Conservation (phyloP, 257 asterid genomes). For the Scutellaria minor region DNA sequence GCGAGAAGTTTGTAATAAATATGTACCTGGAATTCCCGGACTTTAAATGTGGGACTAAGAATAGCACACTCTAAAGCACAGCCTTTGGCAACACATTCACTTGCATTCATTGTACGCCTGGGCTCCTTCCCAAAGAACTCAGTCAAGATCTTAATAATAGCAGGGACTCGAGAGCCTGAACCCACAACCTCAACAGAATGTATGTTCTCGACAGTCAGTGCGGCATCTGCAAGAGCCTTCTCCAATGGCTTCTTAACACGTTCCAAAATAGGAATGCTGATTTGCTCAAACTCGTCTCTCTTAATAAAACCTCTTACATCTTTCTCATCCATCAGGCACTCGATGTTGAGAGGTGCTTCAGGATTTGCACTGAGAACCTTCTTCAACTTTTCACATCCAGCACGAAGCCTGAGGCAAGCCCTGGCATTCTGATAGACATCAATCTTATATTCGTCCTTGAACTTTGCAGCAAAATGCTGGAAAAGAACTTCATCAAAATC, state of each 20-base stretch:
- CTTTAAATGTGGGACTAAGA: constrained; percentile 85
- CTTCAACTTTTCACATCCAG: constrained; percentile 79
- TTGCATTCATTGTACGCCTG: constrained; percentile 91
- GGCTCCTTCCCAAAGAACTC: constrained; percentile 89
- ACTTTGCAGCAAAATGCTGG: constrained; percentile 83
- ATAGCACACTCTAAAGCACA: constrained; percentile 79
- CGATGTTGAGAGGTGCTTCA: constrained; percentile 82
- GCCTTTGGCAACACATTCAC: constrained; percentile 92
- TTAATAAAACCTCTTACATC: constrained; percentile 80
- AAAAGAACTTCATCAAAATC: constrained; percentile 90
- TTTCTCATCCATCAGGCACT: constrained; percentile 89
- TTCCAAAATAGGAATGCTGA: constrained; percentile 76
- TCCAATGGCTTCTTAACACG: constrained; percentile 82
- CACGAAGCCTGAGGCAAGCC: constrained; percentile 86
- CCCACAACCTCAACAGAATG: constrained; percentile 85
- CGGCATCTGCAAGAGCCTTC: constrained; percentile 86
- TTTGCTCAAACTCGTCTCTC: constrained; percentile 86
- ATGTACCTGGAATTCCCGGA: constrained; percentile 76
- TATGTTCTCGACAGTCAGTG: constrained; percentile 56
- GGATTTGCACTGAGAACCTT: constrained; percentile 88
- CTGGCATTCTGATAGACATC: constrained; percentile 83
- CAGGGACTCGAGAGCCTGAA: constrained; percentile 88
- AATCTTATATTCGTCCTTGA: constrained; percentile 83
- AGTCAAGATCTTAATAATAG: constrained; percentile 67
- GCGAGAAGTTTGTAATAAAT: not conserved